phyloP scores from a whole-genome alignment of 495 filamentous ascomycete species.

The Symbiotaphrina buchneri region DNA sequence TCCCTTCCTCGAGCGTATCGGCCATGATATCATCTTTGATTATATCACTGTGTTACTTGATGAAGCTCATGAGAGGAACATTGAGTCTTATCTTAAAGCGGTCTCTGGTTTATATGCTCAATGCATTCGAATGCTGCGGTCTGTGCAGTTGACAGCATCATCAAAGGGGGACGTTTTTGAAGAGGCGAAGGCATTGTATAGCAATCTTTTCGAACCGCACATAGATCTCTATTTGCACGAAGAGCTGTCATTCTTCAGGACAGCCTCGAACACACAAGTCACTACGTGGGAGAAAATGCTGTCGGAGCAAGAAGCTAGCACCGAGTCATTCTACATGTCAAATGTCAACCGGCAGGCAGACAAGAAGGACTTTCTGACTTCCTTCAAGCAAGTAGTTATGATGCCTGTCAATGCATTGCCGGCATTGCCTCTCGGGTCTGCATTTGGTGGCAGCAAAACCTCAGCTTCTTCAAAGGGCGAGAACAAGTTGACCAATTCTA shows the following conservation, averaged over 20 bases:
- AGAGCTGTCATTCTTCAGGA: constrained; percentile 70
- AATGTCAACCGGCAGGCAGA: constrained; percentile 86
- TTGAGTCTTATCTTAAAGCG: constrained; percentile 64
- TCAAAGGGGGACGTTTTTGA: constrained; percentile 30
- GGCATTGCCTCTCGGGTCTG: constrained; percentile 30
- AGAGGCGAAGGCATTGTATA: constrained; percentile 32
- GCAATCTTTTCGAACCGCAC: constrained; percentile 68
- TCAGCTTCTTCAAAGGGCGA: constrained; percentile 4
- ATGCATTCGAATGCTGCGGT: constrained; percentile 48
- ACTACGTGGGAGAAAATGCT: constrained; percentile 76
- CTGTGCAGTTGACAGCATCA: constrained; percentile 37
- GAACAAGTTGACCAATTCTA: background rate
- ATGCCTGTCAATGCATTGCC: constrained; percentile 87
- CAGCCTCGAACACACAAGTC: constrained; percentile 52
- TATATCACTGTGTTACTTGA: constrained; percentile 77
- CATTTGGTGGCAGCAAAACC: constrained; percentile 23
- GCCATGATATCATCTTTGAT: constrained; percentile 65
- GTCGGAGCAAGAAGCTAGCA: constrained; percentile 71
- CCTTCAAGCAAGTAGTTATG: constrained; percentile 98
- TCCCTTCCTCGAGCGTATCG: constrained; percentile 59
- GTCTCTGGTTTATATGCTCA: constrained; percentile 77
- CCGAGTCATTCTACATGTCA: constrained; percentile 85
- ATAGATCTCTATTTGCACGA: constrained; percentile 84
- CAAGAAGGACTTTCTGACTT: constrained; percentile 86
- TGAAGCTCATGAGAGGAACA: constrained; percentile 58